Base-by-base conservation (phyloP, 306 rosid species). In the Vigna angularis region DNA sequence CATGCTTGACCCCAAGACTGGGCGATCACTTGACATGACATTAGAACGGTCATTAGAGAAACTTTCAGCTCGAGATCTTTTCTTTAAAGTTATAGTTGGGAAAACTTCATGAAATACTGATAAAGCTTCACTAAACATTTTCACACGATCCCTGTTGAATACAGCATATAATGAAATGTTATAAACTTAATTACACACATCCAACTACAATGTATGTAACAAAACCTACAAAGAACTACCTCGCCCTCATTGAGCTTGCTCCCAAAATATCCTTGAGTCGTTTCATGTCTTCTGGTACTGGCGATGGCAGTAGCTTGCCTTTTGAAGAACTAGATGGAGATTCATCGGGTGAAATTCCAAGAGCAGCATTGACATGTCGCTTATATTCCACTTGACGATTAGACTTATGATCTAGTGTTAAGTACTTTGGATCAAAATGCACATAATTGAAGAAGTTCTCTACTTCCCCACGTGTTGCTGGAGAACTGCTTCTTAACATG, bases 61-160 rank as follows among this genome's bases (percentile, higher is more conserved):
- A 57, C 87, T 67, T 85, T 95, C 99, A 81, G 85, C 85, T 74
- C 99, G 91, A 38, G 99, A 95, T 85, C 99, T 95, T 90, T 95
- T 95, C 86, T 95, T 95, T 58, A 95, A 89, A 75, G 89, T 90
- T 61, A 91, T 61, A 53, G 88, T 85, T 22, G 97, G 98, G 87
- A 95, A 95, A 84, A 83, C 82, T 73, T 89, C 87, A 85, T 95
- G 87, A 79, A 95, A 95, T 26, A 81, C 91, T 44, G 87, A 89
- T 76, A 95, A 83, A 51, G 97, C 92, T 36, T 95, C 98, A n/a
- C 30, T 82, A 86, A 95, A 89, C 85, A 83, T 75, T 79, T 95
- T 93, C 74, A 49, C 38, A 22, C 98, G 99, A 34, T 88, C 89
- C 96, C 99, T 95, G 92, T 84, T 65, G 73, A 88, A 82, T 73